Evolutionary conservation across 257 asterid species (phyloP).

Genomic region (Fraxinus pennsylvanica): DNA sequence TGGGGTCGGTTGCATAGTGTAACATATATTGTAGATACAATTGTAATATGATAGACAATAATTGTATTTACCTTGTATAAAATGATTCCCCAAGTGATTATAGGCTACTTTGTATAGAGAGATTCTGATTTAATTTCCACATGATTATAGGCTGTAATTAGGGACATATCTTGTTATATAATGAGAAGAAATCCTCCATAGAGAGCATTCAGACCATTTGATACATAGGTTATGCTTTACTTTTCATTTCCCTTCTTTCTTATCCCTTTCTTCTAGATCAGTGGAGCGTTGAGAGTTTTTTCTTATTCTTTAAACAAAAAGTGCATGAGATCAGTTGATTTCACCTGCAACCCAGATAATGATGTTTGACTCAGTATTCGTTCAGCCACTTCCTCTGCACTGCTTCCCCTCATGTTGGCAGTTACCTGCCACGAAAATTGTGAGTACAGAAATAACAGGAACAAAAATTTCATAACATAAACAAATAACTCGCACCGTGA

Average conservation of each 20-base stretch:
- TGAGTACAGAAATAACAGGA: too few relatives aligned
- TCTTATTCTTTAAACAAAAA: background rate
- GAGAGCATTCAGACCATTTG: too few relatives aligned
- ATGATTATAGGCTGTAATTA: too few relatives aligned
- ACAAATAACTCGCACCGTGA: conserved; percentile 59
- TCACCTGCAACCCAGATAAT: conserved; percentile 87
- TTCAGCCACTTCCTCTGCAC: conserved; percentile 91
- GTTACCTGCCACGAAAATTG: conserved; percentile 53
- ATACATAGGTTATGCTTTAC: background rate
- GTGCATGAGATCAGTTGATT: conserved; percentile 20
- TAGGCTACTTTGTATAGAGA: too few relatives aligned
- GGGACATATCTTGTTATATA: too few relatives aligned
- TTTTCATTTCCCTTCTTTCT: background rate
- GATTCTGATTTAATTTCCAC: too few relatives aligned
- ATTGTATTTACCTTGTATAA: too few relatives aligned
- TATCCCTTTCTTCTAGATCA: background rate
- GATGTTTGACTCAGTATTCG: conserved; percentile 79
- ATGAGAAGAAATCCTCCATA: too few relatives aligned
- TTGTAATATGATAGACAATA: too few relatives aligned
- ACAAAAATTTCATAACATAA: background rate
- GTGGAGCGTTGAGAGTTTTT: background rate
- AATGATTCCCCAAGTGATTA: too few relatives aligned
- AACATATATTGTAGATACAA: too few relatives aligned
- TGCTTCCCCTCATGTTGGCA: conserved; percentile 94
- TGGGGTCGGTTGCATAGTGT: background rate